Evolutionary conservation across 805 yeast genomes (phyloP), one percentile per base, ranked within the genome.

Genomic region (Dipodascus geniculatus): DNA sequence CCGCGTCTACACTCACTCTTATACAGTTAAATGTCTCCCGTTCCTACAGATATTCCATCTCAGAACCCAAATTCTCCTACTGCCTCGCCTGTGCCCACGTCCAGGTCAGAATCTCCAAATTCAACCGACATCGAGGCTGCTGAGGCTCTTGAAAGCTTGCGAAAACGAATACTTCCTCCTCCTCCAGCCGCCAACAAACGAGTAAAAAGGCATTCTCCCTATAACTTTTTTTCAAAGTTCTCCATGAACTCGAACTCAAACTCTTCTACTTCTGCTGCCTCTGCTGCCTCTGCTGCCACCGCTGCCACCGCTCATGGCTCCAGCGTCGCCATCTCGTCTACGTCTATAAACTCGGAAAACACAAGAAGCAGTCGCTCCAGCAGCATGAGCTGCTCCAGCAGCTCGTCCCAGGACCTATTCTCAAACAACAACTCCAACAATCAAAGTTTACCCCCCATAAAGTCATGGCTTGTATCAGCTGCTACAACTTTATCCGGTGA

Each of bases 401-500:
- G 19, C 19, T 6, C 20, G 17, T 38, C 44, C 14, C 33, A 28
- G 33, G 33, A 28, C 11, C n/a, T n/a, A n/a, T n/a, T n/a, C n/a
- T n/a, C n/a, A n/a, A n/a, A n/a, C n/a, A n/a, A n/a, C n/a, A n/a
- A n/a, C n/a, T 6, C 6, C 11, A 28, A 28, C 33, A 28, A 28
- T 28, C 44, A 38, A 38, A 38, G 44, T 38, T 17, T 38, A 38
- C 44, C 44, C 44, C 44, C 44, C 6, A 38, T 38, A 14, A 38
- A 38, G 20, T 38, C 44, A 17, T 38, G 44, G 44, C 44, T 38
- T n/a, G 44, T 38, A 38, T 38, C 44, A n/a, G 44, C 44, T 38
- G 44, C 44, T 6, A 38, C 44, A 17, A n/a, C 61, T 47, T 70
- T 81, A 65, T 76, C 85, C 0, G 75, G 80, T 54, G 96, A 87